Evolutionary conservation across 164 flowering plant species (phyloP).

Genomic region (Houttuynia cordata): DNA sequence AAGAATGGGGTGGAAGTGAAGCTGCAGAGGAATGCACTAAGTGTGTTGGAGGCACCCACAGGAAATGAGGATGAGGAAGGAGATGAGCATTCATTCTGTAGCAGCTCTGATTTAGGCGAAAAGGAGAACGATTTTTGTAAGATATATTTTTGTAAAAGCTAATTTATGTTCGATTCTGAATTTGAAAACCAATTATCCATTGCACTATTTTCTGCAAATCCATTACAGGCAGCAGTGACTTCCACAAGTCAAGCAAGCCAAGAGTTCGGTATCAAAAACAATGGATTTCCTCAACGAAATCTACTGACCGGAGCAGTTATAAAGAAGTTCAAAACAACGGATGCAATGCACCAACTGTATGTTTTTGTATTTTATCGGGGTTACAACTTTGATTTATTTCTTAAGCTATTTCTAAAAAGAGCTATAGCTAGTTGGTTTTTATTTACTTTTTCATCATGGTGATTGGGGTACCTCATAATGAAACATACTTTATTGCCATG

Average conservation of each 20-base stretch:
- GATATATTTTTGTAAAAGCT: constrained; percentile 1
- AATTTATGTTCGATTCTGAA: neutral
- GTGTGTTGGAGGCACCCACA: constrained; percentile 80
- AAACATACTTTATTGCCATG: neutral
- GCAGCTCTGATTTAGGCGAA: constrained; percentile 24
- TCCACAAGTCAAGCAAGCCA: constrained; percentile 49
- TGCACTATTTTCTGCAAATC: neutral
- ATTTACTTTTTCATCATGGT: neutral
- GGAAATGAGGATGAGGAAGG: constrained; percentile 77
- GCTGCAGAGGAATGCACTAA: constrained; percentile 85
- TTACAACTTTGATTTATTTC: no score
- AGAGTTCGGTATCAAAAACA: constrained; percentile 53
- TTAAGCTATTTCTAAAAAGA: no score
- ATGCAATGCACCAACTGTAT: constrained; percentile 22
- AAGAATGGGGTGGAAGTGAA: constrained; percentile 92
- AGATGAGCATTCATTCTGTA: constrained; percentile 26
- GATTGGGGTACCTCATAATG: neutral
- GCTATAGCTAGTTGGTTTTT: no score
- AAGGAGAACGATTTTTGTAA: constrained; percentile 53
- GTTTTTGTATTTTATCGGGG: neutral
- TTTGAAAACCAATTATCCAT: neutral
- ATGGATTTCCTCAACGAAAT: constrained; percentile 41
- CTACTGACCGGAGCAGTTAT: constrained; percentile 23
- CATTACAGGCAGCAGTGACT: constrained; percentile 40
- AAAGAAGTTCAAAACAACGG: constrained; percentile 42